Evolutionary conservation across 495 filamentous ascomycete genomes (phyloP).

Genomic region (Lepraria neglecta): DNA sequence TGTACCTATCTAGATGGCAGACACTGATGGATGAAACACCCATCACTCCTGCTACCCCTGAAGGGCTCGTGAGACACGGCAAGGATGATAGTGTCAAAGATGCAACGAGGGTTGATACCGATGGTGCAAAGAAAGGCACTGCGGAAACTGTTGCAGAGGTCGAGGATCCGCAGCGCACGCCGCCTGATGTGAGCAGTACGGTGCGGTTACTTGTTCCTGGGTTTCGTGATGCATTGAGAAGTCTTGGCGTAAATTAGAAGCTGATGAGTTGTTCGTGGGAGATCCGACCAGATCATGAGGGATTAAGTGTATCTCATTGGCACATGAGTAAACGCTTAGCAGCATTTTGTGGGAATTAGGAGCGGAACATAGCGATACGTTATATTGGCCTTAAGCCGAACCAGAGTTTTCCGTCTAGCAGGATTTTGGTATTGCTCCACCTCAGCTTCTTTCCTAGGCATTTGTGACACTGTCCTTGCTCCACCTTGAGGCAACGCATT

Average conservation of each 20-base stretch:
- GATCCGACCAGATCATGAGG: too few relatives aligned
- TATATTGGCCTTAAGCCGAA: too few relatives aligned
- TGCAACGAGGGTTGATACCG: constrained; percentile 43
- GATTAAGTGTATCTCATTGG: too few relatives aligned
- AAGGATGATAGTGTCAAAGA: constrained; percentile 44
- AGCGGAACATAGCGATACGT: too few relatives aligned
- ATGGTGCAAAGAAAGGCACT: constrained; percentile 34
- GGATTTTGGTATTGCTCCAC: too few relatives aligned
- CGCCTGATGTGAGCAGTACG: constrained; percentile 16
- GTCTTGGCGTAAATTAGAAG: neutral
- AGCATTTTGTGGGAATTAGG: too few relatives aligned
- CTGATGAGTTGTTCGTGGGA: too few relatives aligned
- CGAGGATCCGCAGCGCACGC: neutral
- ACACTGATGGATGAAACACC: constrained; percentile 51
- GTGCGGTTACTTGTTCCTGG: constrained; percentile 1
- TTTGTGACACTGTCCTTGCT: too few relatives aligned
- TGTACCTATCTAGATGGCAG: constrained; percentile 60
- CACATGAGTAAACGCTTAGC: too few relatives aligned
- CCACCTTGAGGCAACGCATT: too few relatives aligned
- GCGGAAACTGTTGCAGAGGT: neutral
- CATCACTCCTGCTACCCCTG: constrained; percentile 47
- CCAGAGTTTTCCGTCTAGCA: too few relatives aligned
- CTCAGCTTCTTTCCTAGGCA: too few relatives aligned
- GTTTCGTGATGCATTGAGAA: constrained; percentile 1
- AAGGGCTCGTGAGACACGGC: constrained; percentile 45